These are phyloP conservation scores for Plantago ovata DNA, from an alignment of 257 asterid genomes.

Conservation along the genomic window DNA sequence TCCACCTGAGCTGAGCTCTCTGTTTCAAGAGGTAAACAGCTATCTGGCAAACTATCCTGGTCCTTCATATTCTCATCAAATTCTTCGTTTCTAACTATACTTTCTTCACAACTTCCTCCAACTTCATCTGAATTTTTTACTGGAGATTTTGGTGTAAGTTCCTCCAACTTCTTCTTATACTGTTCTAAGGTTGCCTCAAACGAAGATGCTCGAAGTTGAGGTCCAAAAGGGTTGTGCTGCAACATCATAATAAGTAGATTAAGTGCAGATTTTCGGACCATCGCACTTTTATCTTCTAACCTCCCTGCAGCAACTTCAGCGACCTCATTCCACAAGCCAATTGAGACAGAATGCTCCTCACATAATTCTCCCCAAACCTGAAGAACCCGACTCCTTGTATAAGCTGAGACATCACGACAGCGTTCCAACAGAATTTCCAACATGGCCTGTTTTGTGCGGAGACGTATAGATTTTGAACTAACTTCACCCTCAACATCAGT, in stretches of 20 bases:
- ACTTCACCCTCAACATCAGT: constrained; percentile 76
- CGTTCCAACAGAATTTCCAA: constrained; percentile 90
- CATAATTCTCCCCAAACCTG: constrained; percentile 98
- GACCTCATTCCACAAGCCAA: constrained; percentile 97
- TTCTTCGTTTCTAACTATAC: constrained; percentile 49
- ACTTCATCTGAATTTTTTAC: constrained; percentile 32
- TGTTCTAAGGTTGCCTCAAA: constrained; percentile 96
- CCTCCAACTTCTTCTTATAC: constrained; percentile 78
- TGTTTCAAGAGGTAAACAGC: constrained; percentile 48
- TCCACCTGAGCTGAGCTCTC: constrained; percentile 37
- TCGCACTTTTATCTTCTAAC: constrained; percentile 94
- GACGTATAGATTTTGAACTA: constrained; percentile 74
- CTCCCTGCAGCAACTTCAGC: constrained; percentile 92
- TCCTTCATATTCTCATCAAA: constrained; percentile 31
- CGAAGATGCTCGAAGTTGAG: constrained; percentile 79
- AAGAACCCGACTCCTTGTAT: constrained; percentile 95
- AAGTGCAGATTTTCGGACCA: constrained; percentile 95
- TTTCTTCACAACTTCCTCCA: constrained; percentile 51
- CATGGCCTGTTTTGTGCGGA: constrained; percentile 95
- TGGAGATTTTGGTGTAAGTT: constrained; percentile 54
- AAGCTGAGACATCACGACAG: constrained; percentile 95
- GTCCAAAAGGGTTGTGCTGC: constrained; percentile 98
- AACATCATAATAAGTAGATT: constrained; percentile 86
- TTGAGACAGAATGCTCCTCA: constrained; percentile 84
- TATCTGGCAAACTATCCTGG: constrained; percentile 61